phyloP scores from a whole-genome alignment of 805 yeast species.

The Ogataea kodamae region DNA sequence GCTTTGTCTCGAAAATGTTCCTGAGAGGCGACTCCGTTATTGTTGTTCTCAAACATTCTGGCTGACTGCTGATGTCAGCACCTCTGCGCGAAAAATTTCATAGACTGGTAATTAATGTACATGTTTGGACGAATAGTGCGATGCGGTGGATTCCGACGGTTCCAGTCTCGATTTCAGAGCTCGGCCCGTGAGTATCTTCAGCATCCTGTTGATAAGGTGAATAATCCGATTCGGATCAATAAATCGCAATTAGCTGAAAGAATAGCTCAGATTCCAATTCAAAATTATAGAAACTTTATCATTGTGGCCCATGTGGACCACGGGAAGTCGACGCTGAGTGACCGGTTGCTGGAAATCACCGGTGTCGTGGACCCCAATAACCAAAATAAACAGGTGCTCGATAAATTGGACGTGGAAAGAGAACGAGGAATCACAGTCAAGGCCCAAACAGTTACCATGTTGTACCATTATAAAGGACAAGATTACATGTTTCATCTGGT shows the following conservation, averaged over 20 bases:
- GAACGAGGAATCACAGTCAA: slow-evolving; percentile 96
- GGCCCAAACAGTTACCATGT: slow-evolving; percentile 95
- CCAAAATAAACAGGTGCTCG: slow-evolving; percentile 77
- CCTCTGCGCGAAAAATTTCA: slow-evolving; percentile 2
- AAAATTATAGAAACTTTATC: slow-evolving; percentile 82
- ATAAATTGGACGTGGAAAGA: slow-evolving; percentile 88
- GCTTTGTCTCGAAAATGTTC: slow-evolving; percentile 87
- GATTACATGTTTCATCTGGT: slow-evolving; percentile 87
- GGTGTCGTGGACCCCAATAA: slow-evolving; percentile 77
- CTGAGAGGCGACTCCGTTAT: slow-evolving; percentile 95
- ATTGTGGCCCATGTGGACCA: slow-evolving; percentile 94
- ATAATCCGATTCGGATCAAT: slow-evolving; percentile 28
- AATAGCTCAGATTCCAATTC: slow-evolving; percentile 75
- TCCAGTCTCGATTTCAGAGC: slow-evolving; percentile 1
- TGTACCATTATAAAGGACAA: slow-evolving; percentile 60
- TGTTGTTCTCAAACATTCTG: slow-evolving; percentile 49
- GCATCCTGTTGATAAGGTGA: slow-evolving; percentile 24
- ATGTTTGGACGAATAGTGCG: slow-evolving; percentile 8
- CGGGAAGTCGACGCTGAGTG: slow-evolving; percentile 85
- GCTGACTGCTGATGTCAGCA: slow-evolving; percentile 8
- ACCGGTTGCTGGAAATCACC: slow-evolving; percentile 80
- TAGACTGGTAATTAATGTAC: slow-evolving; percentile 2
- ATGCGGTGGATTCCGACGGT: background rate
- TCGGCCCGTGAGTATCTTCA: slow-evolving; percentile 25
- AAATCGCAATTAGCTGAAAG: slow-evolving; percentile 35